These are phyloP conservation scores for Stephania cephalantha DNA, from an alignment of 164 flowering plant genomes.

Conservation along the genomic window DNA sequence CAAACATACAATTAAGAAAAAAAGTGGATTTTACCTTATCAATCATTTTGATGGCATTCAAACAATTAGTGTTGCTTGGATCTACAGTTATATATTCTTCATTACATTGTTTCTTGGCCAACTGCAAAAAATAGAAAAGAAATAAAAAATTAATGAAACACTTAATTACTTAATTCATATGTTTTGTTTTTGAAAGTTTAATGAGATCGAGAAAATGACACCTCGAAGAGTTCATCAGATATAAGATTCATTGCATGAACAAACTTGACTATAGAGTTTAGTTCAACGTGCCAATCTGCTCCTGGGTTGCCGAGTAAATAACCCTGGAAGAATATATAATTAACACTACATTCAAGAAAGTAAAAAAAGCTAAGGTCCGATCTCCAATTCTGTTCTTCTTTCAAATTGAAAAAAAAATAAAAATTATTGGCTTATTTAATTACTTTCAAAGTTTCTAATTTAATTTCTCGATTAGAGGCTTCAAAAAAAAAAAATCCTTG, in stretches of 20 bases:
- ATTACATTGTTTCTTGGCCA: conserved; percentile 3
- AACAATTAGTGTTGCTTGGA: conserved; percentile 8
- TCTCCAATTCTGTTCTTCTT: no score
- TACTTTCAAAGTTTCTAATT: not conserved
- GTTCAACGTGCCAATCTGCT: conserved; percentile 8
- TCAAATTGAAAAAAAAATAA: no score
- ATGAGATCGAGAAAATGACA: not conserved
- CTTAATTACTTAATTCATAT: no score
- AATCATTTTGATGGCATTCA: conserved; percentile 14
- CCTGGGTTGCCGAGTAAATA: conserved; percentile 18
- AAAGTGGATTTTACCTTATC: conserved; percentile 8
- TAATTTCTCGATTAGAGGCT: not conserved
- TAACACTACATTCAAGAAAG: not conserved
- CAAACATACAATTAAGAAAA: not conserved
- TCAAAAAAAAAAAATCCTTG: not conserved
- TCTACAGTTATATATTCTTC: conserved; percentile 4
- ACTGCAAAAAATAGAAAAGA: not conserved
- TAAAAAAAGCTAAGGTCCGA: no score
- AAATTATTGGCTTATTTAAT: not conserved
- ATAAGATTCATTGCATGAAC: conserved; percentile 20
- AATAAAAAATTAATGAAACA: not conserved
- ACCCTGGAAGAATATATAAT: conserved; percentile 12
- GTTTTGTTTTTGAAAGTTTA: not conserved
- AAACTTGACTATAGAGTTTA: conserved; percentile 7
- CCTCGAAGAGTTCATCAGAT: conserved; percentile 24